Base-by-base conservation (phyloP, 2,329 filamentous ascomycete genomes). In the Macroventuria anomochaeta region DNA sequence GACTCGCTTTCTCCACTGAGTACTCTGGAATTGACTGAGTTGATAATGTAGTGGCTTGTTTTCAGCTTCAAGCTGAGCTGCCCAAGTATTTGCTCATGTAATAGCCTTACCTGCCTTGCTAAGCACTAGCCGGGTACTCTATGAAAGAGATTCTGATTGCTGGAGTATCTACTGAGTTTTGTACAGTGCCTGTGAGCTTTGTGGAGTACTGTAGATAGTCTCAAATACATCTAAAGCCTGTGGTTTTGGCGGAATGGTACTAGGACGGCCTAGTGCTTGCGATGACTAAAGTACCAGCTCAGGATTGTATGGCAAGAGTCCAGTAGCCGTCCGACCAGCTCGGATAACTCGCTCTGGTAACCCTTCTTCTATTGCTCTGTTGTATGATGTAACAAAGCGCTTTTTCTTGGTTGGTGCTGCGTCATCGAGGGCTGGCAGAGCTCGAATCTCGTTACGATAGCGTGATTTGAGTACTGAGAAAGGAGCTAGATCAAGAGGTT, bases 351-450 rank as follows among this genome's bases (percentile, higher is more conserved):
- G 17, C 21, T 53, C 38, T 31, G 48, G 52, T 5, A 62, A 20
- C 11, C 34, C 57, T 33, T 48, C 23, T 23, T 57, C 44, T 42
- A 47, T 36, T 36, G 55, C 58, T 10, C 41, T 15, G 13, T 55
- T 29, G 39, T 63, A 61, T 29, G 23, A 53, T n/a, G 11, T 46
- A 20, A 62, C 54, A 60, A 62, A 62, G 11, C 46, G 47, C 38
- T 62, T 33, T 29, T 62, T 60, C 33, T 62, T 60, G 26, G 60
- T 26, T 32, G 41, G 43, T 28, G 51, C 53, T 31, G 44, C 54
- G 25, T 62, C 42, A 36, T 54, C 21, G 38, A 62, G 33, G 3
- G 38, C 17, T 5, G 48, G 40, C 17, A 62, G 59, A 17, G 33
- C 42, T 13, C 11, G 13, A 15, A 58, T 62, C 33, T 55, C 7